Conservation (phyloP, 768 basidiomycete genomes). For the Phlegmacium glaucopus region DNA sequence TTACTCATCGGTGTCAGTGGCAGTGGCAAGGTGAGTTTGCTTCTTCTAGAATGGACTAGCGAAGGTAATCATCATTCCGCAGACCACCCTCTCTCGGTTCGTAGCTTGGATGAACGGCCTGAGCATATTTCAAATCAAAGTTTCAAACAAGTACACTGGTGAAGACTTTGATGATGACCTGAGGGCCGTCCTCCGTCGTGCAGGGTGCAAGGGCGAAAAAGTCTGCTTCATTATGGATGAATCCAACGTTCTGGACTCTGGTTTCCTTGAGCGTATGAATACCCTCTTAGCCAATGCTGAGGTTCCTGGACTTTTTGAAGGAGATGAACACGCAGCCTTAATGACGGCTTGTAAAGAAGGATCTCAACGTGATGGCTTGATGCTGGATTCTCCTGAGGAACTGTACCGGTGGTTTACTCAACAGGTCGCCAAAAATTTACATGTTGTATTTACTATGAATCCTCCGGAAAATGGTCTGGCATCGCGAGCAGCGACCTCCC, state of each 20-base stretch:
- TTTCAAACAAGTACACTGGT: slow-evolving; percentile 98
- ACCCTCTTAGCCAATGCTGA: slow-evolving; percentile 99
- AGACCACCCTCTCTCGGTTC: slow-evolving; percentile 97
- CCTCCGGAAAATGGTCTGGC: slow-evolving; percentile 95
- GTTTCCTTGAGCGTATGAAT: slow-evolving; percentile 99
- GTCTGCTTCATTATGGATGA: slow-evolving; percentile 99
- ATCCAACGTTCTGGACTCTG: slow-evolving; percentile 97
- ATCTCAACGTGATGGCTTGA: slow-evolving; percentile 96
- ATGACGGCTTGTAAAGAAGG: slow-evolving; percentile 99
- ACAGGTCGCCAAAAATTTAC: slow-evolving; percentile 96
- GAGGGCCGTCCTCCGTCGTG: slow-evolving; percentile 87
- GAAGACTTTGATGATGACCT: slow-evolving; percentile 99
- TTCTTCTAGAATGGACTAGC: neutral
- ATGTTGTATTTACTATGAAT: slow-evolving; percentile 99
- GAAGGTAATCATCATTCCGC: slow-evolving; percentile 9
- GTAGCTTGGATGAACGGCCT: slow-evolving; percentile 99
- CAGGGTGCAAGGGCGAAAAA: slow-evolving; percentile 98
- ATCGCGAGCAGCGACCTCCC: slow-evolving; percentile 94
- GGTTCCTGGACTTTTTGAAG: slow-evolving; percentile 99
- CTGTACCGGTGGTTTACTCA: slow-evolving; percentile 98
- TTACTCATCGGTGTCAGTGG: slow-evolving; percentile 97
- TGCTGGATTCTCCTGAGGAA: slow-evolving; percentile 98
- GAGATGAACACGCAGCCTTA: slow-evolving; percentile 95
- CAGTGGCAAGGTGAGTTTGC: slow-evolving; percentile 81
- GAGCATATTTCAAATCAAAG: slow-evolving; percentile 99